Evolutionary conservation across 148 eudicot species (phyloP), one percentile per base, ranked within the genome.

Genomic region (Chenopodium suecicum): DNA sequence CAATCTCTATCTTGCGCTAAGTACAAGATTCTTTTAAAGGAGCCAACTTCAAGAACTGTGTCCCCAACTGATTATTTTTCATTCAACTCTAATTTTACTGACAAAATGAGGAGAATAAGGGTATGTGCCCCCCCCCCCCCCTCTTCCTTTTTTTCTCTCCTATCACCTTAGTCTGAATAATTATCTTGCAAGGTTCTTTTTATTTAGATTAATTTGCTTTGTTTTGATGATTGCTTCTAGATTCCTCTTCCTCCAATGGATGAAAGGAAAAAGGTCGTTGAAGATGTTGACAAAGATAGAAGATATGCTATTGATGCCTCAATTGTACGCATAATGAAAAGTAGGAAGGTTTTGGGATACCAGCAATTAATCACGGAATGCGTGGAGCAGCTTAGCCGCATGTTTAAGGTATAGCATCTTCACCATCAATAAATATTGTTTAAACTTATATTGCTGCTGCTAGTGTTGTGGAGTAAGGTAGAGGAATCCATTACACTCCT

Each of bases 211-310:
- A 11, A 66, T 47, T 34, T 77, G 20, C 67, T 10, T 19, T 29
- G 41, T 1, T 65, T 54, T 73, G 17, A 72, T 68, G 13, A 56
- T 81, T 65, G 72, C 46, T 34, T 78, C 27, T 64, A 88, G 88
- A 81, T 88, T 79, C 90, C 90, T 32, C 88, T 88, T 77, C 90
- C 88, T 52, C 82, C 78, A 10, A 77, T 83, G 81, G 90, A 88
- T 68, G 90, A 88, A 69, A 85, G 86, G 81, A 85, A 85, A 74
- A 85, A 85, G 83, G 86, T 88, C 32, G 86, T 88, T 73, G 90
- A 88, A 83, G 90, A 88, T 76, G 90, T 88, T 17, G 90, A 88
- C 76, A 88, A 88, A 80, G 90, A 88, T 76, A 82, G 90, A 37
- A 82, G 90, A 60, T 83, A 85, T 76, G 88, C 90, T 47, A 85